phyloP scores from a whole-genome alignment of 2,329 filamentous ascomycete genomes.

The Dothistroma pini region DNA sequence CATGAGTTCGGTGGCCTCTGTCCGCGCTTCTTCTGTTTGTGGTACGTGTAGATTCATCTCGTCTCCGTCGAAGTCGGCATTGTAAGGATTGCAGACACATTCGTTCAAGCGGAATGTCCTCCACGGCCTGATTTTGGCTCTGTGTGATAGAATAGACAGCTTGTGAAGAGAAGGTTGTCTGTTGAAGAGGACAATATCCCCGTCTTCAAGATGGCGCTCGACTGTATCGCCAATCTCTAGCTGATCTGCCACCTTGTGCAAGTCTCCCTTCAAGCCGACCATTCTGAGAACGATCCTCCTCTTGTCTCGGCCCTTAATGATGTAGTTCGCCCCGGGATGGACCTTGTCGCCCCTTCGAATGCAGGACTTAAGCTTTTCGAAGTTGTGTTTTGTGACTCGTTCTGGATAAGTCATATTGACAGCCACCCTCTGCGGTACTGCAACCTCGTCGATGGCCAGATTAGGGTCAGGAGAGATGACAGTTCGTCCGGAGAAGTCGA shows the following conservation, averaged over 20 bases:
- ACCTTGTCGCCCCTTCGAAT: constrained; percentile 70
- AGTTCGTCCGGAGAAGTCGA: constrained; percentile 95
- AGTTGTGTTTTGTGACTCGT: constrained; percentile 77
- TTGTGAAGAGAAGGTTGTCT: constrained; percentile 97
- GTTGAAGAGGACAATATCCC: constrained; percentile 96
- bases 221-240: constrained; percentile 83
- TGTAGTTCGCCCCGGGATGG: constrained; percentile 84
- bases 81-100: constrained; percentile 97
- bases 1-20: constrained; percentile 95
- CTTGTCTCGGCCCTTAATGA: constrained; percentile 67
- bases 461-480: constrained; percentile 98
- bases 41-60: constrained; percentile 99
- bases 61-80: constrained; percentile 97
- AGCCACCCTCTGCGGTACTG: constrained; percentile 85
- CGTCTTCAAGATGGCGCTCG: constrained; percentile 90
- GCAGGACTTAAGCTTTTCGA: constrained; percentile 71
- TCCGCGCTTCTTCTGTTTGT: constrained; percentile 92
- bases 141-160: constrained; percentile 95
- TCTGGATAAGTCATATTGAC: constrained; percentile 97
- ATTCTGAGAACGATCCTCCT: constrained; percentile 69
- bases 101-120: constrained; percentile 96
- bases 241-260: constrained; percentile 66
- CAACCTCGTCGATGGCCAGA: constrained; percentile 86
- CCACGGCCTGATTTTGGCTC: constrained; percentile 89
- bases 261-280: constrained; percentile 47